phyloP scores from a whole-genome alignment of 768 basidiomycete species.

The Russula sp. region DNA sequence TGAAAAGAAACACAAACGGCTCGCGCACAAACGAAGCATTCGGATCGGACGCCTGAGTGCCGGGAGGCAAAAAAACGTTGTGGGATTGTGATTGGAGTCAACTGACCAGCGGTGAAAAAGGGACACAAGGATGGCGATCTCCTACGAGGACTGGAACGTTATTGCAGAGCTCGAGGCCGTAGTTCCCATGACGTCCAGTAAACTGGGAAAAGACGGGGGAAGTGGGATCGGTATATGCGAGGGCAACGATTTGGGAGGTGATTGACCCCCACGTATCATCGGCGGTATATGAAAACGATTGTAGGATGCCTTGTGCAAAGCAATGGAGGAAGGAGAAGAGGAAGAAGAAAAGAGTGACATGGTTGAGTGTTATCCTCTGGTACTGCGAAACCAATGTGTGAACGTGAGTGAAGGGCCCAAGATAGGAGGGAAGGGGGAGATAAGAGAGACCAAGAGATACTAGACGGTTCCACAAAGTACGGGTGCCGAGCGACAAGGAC shows the following conservation, averaged over 20 bases:
- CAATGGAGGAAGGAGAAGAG: conserved; percentile 51
- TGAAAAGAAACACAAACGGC: too few relatives aligned
- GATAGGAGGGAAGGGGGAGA: too few relatives aligned
- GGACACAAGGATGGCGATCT: conserved; percentile 27
- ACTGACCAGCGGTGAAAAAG: conserved; percentile 24
- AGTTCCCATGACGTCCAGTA: conserved; percentile 34
- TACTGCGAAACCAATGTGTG: conserved; percentile 32
- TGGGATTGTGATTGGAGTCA: conserved; percentile 38
- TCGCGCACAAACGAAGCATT: not conserved
- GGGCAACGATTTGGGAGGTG: conserved; percentile 40
- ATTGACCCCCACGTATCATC: conserved; percentile 44
- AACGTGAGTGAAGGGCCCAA: too few relatives aligned
- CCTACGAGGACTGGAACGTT: conserved; percentile 45
- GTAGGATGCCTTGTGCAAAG: conserved; percentile 51
- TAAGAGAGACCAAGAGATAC: too few relatives aligned
- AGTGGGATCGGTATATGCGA: conserved; percentile 39
- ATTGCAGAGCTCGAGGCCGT: conserved; percentile 44
- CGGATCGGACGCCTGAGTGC: not conserved
- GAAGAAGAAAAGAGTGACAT: conserved; percentile 45
- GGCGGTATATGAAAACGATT: conserved; percentile 48
- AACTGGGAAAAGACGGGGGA: conserved; percentile 38
- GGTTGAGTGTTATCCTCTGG: conserved; percentile 36
- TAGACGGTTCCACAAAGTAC: too few relatives aligned
- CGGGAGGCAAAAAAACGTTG: not conserved
- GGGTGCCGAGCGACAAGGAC: too few relatives aligned